Percentiles rank a stretch among this genome's conserved stretches.
Conservation (phyloP, 1,284 basidiomycete species). For the Cutaneotrichosporon spelunceum region DNA sequence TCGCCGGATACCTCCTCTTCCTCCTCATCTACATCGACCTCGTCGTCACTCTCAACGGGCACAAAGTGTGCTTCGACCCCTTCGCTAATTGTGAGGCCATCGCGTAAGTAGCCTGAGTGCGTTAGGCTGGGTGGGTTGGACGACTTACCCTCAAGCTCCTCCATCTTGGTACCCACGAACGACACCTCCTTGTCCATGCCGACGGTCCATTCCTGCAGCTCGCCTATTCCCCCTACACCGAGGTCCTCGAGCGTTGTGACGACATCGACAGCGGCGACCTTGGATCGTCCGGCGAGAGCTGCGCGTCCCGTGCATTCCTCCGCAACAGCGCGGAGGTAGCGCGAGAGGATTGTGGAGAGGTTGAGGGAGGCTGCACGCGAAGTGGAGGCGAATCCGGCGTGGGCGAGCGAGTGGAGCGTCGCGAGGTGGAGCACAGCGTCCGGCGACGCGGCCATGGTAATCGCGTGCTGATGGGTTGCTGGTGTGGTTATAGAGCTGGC, state of each 20-base stretch:
- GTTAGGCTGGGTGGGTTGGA: background rate
- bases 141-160: slow-evolving; percentile 32
- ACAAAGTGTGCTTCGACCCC: slow-evolving; percentile 31
- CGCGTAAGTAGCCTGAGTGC: slow-evolving; percentile 30
- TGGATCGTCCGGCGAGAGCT: slow-evolving; percentile 39
- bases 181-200: slow-evolving; percentile 30
- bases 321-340: slow-evolving; percentile 42
- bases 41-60: slow-evolving; percentile 22
- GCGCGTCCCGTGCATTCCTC: slow-evolving; percentile 40
- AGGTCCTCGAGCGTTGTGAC: slow-evolving; percentile 39
- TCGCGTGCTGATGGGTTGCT: background rate
- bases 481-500: background rate
- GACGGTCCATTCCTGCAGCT: slow-evolving; percentile 40
- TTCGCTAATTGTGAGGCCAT: slow-evolving; percentile 30
- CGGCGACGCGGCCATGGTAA: slow-evolving; percentile 33
- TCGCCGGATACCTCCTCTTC: too few relatives aligned
- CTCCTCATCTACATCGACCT: slow-evolving; percentile 19
- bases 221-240: slow-evolving; percentile 35
- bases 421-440: slow-evolving; percentile 47
- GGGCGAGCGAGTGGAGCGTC: slow-evolving; percentile 40
- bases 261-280: slow-evolving; percentile 43
- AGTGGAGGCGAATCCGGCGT: slow-evolving; percentile 46
- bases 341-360: slow-evolving; percentile 34
- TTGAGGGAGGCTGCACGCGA: slow-evolving; percentile 43
- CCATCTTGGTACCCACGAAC: slow-evolving; percentile 29